Conservation (phyloP, 1,284 basidiomycete genomes). For the Ustilago xerochloae region DNA sequence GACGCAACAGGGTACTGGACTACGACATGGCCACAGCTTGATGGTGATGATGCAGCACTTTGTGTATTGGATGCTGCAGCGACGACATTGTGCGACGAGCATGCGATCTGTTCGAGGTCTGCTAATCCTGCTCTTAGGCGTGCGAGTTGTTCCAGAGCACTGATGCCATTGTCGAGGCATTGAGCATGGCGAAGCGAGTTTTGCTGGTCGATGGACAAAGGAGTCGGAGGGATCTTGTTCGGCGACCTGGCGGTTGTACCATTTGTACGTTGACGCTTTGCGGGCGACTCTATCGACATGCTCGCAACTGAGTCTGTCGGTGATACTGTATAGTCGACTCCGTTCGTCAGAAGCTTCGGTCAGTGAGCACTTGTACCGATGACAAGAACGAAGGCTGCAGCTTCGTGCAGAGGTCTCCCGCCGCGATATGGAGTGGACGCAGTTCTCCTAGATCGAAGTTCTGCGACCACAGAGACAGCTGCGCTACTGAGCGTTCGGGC, state of each 20-base stretch:
- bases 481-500: too few species aligned
- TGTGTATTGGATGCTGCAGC: slow-evolving; percentile 34
- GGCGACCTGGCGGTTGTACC: not conserved
- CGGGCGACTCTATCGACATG: slow-evolving; percentile 33
- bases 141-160: slow-evolving; percentile 16
- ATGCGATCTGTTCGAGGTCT: slow-evolving; percentile 28
- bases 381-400: too few species aligned
- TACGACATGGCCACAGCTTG: slow-evolving; percentile 17
- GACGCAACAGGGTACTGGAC: slow-evolving; percentile 24
- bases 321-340: too few species aligned
- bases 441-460: too few species aligned
- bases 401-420: too few species aligned
- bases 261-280: slow-evolving; percentile 25
- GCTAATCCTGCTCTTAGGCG: slow-evolving; percentile 2
- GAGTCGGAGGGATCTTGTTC: not conserved
- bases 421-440: too few species aligned
- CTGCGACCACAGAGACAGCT: too few species aligned
- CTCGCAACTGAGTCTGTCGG: not conserved
- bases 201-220: slow-evolving; percentile 17
- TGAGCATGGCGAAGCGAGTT: slow-evolving; percentile 27
- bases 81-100: slow-evolving; percentile 40
- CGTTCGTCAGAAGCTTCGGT: too few species aligned
- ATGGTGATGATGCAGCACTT: slow-evolving; percentile 4
- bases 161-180: slow-evolving; percentile 21
- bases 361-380: too few species aligned